Evolutionary conservation across 2,329 filamentous ascomycete species (phyloP), one percentile per base, ranked within the genome.

Genomic region (Orbilia brochopaga): DNA sequence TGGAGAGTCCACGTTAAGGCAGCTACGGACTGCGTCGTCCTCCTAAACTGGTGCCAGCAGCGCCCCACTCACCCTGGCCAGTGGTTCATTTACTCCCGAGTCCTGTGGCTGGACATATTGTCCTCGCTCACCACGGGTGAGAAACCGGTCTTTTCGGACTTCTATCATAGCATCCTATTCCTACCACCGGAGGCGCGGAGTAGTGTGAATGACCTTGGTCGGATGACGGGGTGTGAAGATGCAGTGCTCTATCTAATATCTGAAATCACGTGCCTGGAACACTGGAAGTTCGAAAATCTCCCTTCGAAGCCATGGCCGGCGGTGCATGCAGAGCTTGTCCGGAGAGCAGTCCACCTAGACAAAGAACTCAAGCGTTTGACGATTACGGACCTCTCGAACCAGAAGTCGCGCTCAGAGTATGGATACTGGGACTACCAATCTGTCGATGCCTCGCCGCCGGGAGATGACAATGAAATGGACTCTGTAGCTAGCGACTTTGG

Each of bases 1-100:
- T 73, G 69, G 69, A 51, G 48, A 46, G 62, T 73, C 13, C 69
- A 73, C 27, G 69, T 73, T n/a, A 73, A 73, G 50, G 69, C 69
- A 5, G 69, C 69, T 1, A 73, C 62, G 2, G 69, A 73, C n/a
- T 73, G 69, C 35, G 62, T 73, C 2, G 32, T 62, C 13, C 53
- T 66, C 4, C 13, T 73, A 2, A 63, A 73, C 23, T 73, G 69
- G 69, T 66, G 61, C 27, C 3, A 59, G 6, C n/a, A 58, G n/a
- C 62, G 30, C 4, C 69, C 69, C n/a, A 63, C 57, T 10, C 56
- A 73, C 19, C 57, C 69, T 15, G 69, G 62, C 11, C 52, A 73
- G 50, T 73, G 69, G 69, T 73, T 73, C 46, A 73, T 73, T 11
- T 73, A 62, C 30, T 73, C 69, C 17, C 61, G 69, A 4, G 55